Evolutionary conservation across 805 yeast genomes (phyloP).

Genomic region (Blastobotrys terrestris): DNA sequence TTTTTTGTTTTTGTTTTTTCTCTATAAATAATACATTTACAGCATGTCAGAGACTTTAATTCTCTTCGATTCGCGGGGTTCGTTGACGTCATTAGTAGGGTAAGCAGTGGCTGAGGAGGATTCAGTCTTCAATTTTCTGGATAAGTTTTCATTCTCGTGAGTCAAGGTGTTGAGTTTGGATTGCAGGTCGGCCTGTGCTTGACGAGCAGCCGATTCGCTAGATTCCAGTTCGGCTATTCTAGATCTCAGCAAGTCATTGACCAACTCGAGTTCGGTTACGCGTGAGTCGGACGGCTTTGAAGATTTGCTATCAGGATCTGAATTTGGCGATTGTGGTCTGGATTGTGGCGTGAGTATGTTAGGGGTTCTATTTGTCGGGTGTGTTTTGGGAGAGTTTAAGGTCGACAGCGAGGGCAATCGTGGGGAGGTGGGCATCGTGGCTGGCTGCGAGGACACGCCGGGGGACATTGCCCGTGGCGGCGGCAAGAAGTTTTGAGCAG

Average conservation of each 20-base stretch:
- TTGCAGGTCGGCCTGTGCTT: conserved; percentile 3
- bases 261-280: conserved; percentile 80
- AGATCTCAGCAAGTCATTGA: conserved; percentile 55
- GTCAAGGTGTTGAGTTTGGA: background rate
- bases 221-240: conserved; percentile 74
- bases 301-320: conserved; percentile 14
- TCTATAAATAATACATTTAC: background rate
- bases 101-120: conserved; percentile 2
- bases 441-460: conserved; percentile 1
- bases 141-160: background rate
- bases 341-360: conserved; percentile 22
- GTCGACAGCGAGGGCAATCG: conserved; percentile 11
- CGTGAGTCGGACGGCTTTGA: conserved; percentile 7
- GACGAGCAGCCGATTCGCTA: conserved; percentile 30
- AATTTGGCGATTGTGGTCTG: conserved; percentile 20
- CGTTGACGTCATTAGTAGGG: conserved; percentile 5
- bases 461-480: background rate
- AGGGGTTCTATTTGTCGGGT: background rate
- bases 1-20: background rate
- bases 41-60: conserved; percentile 18
- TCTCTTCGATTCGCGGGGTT: conserved; percentile 10
- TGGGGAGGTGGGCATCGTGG: conserved; percentile 5
- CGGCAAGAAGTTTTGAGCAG: background rate
- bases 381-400: conserved; percentile 1
- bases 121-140: background rate